Percentiles rank a stretch among this genome's conserved stretches.
These are phyloP conservation scores for Syzygium syzygioides DNA, from an alignment of 441 rosid genomes.

Conservation along the genomic window DNA sequence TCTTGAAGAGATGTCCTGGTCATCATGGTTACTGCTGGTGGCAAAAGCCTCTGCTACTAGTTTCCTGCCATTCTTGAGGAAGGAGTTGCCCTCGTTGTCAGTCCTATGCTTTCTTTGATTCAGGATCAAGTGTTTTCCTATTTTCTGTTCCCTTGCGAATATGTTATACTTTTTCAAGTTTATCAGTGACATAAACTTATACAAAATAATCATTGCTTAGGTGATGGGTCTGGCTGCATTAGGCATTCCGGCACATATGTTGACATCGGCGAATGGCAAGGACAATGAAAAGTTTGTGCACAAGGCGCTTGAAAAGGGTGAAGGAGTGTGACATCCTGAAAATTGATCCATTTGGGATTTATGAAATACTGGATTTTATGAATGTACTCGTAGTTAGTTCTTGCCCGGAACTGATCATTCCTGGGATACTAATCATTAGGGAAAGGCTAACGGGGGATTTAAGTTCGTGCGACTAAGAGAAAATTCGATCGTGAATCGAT, in stretches of 20 bases:
- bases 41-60: conserved; percentile 98
- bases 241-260: conserved; percentile 84
- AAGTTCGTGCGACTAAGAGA: too few species aligned
- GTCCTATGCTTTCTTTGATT: conserved; percentile 83
- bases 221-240: conserved; percentile 91
- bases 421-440: too few species aligned
- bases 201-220: conserved; percentile 25
- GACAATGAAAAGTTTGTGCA: conserved; percentile 88
- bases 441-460: too few species aligned
- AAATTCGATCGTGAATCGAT: too few species aligned
- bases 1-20: conserved; percentile 75
- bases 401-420: too few species aligned
- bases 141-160: neutral
- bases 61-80: conserved; percentile 78
- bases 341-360: too few species aligned
- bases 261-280: conserved; percentile 81
- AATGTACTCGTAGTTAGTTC: too few species aligned
- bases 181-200: neutral
- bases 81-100: conserved; percentile 73
- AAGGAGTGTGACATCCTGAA: conserved; percentile 23
- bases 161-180: neutral
- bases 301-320: conserved; percentile 93
- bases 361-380: too few species aligned
- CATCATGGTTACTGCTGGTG: conserved; percentile 98
- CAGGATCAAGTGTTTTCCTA: conserved; percentile 83